Conservation (phyloP, 208 protist genomes). For the Wallacemonas rigidus region DNA sequence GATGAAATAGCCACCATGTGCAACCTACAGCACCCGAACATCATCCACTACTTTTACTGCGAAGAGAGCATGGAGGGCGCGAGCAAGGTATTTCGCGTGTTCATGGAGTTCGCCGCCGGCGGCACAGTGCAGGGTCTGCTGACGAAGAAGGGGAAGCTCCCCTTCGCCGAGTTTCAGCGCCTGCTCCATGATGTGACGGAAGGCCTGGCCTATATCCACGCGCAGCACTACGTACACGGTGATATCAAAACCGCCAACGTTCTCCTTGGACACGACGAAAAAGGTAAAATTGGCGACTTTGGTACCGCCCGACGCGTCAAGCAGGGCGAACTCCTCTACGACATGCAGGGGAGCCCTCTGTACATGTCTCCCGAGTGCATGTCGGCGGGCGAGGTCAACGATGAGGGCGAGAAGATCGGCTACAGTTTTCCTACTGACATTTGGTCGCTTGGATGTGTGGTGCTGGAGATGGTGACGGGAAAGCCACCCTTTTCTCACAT, state of each 20-base stretch:
- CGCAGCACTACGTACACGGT: conserved; percentile 87
- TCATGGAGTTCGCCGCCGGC: conserved; percentile 91
- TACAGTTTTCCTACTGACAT: conserved; percentile 87
- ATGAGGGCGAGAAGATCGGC: conserved; percentile 66
- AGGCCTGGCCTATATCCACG: conserved; percentile 93
- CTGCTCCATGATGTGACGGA: conserved; percentile 75
- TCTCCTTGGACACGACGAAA: conserved; percentile 75
- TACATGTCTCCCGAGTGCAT: conserved; percentile 93
- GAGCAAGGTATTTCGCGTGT: conserved; percentile 73
- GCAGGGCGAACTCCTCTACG: conserved; percentile 67
- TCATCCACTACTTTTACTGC: conserved; percentile 94
- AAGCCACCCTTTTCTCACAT: conserved; percentile 88
- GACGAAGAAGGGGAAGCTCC: conserved; percentile 54
- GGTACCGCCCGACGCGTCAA: conserved; percentile 77
- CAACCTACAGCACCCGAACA: conserved; percentile 91
- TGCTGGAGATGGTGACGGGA: conserved; percentile 87
- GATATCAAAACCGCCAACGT: conserved; percentile 95
- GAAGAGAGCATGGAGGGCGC: conserved; percentile 60
- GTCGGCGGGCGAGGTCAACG: conserved; percentile 71
- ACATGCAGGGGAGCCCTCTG: conserved; percentile 86
- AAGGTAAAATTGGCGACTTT: conserved; percentile 93
- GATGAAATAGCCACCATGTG: conserved; percentile 90
- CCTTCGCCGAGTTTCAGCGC: conserved; percentile 64
- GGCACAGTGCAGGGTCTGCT: conserved; percentile 77
- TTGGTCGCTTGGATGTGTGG: conserved; percentile 88